phyloP scores from a whole-genome alignment of 2,329 filamentous ascomycete genomes.

The Alternaria triticimaculans region DNA sequence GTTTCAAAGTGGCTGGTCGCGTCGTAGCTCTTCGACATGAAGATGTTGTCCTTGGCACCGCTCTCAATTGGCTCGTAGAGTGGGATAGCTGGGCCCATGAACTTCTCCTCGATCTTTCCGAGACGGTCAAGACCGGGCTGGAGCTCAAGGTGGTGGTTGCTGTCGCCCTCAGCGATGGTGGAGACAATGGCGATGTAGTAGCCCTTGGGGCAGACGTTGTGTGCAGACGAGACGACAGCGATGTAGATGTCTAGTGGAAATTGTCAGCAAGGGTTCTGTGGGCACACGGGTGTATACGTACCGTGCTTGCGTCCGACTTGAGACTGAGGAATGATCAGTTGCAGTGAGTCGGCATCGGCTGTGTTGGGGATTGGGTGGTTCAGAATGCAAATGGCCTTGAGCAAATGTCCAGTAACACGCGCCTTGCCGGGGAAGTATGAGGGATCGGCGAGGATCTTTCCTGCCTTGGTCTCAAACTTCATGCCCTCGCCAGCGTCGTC shows the following conservation, averaged over 20 bases:
- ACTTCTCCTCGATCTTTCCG: slow-evolving; percentile 94
- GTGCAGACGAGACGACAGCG: slow-evolving; percentile 90
- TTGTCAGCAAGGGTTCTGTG: slow-evolving; percentile 11
- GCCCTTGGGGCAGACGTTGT: slow-evolving; percentile 98
- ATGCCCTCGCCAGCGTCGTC: slow-evolving; percentile 76
- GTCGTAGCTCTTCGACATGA: slow-evolving; percentile 98
- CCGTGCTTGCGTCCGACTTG: slow-evolving; percentile 97
- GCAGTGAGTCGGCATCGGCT: slow-evolving; percentile 84
- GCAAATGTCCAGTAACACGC: slow-evolving; percentile 83
- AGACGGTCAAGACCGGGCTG: slow-evolving; percentile 90
- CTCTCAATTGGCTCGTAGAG: slow-evolving; percentile 89
- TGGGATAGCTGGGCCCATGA: slow-evolving; percentile 91
- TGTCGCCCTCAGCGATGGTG: slow-evolving; percentile 88
- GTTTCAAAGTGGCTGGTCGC: slow-evolving; percentile 98
- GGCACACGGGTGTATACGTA: slow-evolving; percentile 52
- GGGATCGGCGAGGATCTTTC: slow-evolving; percentile 94
- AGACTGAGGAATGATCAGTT: slow-evolving; percentile 97
- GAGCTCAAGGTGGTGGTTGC: slow-evolving; percentile 96
- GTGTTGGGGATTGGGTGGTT: slow-evolving; percentile 94
- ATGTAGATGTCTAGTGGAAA: slow-evolving; percentile 84
- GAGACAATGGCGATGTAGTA: slow-evolving; percentile 99
- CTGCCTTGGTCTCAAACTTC: slow-evolving; percentile 95
- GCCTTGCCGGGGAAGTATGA: slow-evolving; percentile 95
- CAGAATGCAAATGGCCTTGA: slow-evolving; percentile 96
- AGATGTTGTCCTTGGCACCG: slow-evolving; percentile 87